phyloP scores from a whole-genome alignment of 129 eudicot species.

The Smallanthus sonchifolius region DNA sequence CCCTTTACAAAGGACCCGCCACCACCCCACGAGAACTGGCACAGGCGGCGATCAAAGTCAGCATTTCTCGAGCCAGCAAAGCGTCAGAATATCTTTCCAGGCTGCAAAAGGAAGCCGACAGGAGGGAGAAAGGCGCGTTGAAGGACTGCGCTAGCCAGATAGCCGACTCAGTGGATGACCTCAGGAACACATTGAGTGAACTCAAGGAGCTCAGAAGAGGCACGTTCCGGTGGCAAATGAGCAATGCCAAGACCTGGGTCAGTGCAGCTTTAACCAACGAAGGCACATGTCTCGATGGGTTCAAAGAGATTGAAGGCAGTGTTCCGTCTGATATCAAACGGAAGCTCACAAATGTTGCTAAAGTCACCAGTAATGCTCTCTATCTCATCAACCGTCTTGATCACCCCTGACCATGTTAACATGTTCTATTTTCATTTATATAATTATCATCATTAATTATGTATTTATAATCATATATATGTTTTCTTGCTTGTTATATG shows the following conservation, averaged over 20 bases:
- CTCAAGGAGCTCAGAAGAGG: conserved; percentile 54
- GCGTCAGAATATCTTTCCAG: conserved; percentile 40
- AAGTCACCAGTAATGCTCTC: conserved; percentile 80
- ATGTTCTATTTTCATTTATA: background rate
- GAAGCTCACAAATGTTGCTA: conserved; percentile 57
- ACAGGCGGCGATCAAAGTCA: conserved; percentile 61
- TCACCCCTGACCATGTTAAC: conserved; percentile 20
- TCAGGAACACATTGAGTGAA: conserved; percentile 49
- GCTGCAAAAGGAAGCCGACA: conserved; percentile 32
- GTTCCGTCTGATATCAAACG: conserved; percentile 53
- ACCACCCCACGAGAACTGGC: conserved; percentile 65
- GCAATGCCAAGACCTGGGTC: conserved; percentile 85
- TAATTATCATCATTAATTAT: background rate
- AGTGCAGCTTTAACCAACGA: conserved; percentile 86
- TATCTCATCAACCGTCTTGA: conserved; percentile 64
- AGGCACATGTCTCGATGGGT: conserved; percentile 87
- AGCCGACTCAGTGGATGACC: conserved; percentile 62
- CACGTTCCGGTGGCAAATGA: conserved; percentile 76
- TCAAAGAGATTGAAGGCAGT: conserved; percentile 50
- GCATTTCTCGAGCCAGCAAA: conserved; percentile 49
- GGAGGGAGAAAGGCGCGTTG: conserved; percentile 42
- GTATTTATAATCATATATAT: background rate
- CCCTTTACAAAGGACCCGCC: conserved; percentile 48
- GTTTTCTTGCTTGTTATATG: conserved; percentile 17
- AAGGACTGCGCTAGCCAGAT: conserved; percentile 63